phyloP scores from a whole-genome alignment of 1,284 basidiomycete genomes.

The Ustilago bromivora region DNA sequence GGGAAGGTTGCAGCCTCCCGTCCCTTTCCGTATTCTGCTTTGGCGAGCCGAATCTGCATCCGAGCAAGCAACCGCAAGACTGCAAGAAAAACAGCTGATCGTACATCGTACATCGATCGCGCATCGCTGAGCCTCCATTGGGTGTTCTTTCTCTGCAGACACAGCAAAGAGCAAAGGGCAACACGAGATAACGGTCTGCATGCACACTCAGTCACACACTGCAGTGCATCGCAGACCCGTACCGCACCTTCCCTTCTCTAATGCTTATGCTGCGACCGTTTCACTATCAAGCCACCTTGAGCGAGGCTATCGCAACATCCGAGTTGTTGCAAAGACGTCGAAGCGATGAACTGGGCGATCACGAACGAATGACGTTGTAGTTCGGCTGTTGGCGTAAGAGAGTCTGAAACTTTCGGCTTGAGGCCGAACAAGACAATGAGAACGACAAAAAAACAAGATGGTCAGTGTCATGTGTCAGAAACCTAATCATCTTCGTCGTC shows the following conservation, averaged over 20 bases:
- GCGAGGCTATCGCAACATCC: background rate
- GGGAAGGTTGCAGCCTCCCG: background rate
- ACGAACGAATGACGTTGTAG: slow-evolving; percentile 9
- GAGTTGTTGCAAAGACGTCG: background rate
- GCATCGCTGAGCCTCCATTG: slow-evolving; percentile 5
- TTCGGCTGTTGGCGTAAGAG: background rate
- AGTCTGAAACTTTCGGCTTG: background rate
- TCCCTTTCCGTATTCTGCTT: background rate
- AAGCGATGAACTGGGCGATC: slow-evolving; percentile 17
- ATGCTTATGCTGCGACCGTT: slow-evolving; percentile 4
- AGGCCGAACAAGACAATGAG: background rate
- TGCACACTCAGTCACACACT: slow-evolving; percentile 1
- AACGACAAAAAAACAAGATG: background rate
- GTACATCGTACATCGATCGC: background rate
- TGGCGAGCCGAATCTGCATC: slow-evolving; percentile 3
- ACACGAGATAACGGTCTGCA: background rate
- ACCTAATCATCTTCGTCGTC: background rate
- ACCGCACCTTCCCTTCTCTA: background rate
- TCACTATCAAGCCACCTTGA: background rate
- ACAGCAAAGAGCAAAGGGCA: background rate
- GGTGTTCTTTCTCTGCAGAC: background rate
- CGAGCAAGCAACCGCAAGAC: background rate
- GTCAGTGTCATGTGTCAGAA: slow-evolving; percentile 1
- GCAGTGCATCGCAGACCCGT: background rate
- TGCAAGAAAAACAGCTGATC: slow-evolving; percentile 1